A percentile compares a stretch with the other conserved stretches of the same genome.
phyloP scores from a whole-genome alignment of 2,329 filamentous ascomycete genomes.

The Cadophora sp. region DNA sequence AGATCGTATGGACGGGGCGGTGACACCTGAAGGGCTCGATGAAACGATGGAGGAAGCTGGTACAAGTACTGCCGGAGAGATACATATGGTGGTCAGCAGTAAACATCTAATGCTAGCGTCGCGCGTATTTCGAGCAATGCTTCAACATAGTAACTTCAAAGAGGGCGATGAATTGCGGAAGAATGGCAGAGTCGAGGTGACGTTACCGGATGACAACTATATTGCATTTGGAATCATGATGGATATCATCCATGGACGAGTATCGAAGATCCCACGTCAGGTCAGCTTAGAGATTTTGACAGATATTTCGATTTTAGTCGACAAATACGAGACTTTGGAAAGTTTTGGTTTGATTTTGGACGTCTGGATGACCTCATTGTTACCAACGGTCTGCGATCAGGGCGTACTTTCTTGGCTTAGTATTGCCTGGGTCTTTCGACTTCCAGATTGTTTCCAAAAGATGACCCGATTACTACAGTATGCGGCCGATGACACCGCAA shows the following conservation, averaged over 20 bases:
- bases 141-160: constrained; percentile 29
- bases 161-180: constrained; percentile 30
- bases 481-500: not conserved
- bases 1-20: not conserved
- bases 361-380: not conserved
- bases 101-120: constrained; percentile 36
- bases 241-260: constrained; percentile 40
- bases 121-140: constrained; percentile 38
- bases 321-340: constrained; percentile 12
- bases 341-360: not conserved
- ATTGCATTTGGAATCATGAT: constrained; percentile 40
- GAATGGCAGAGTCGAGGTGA: constrained; percentile 32
- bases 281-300: constrained; percentile 1
- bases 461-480: not conserved
- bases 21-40: not conserved
- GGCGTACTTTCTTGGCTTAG: constrained; percentile 8
- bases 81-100: constrained; percentile 23
- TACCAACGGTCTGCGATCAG: not conserved
- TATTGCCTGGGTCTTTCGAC: constrained; percentile 15
- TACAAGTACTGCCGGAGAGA: not conserved
- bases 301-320: not conserved
- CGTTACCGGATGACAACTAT: constrained; percentile 32
- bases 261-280: not conserved
- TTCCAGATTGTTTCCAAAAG: not conserved
- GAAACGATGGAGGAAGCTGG: not conserved